These are phyloP conservation scores for Paecilomyces variotii DNA, from an alignment of 2,329 filamentous ascomycete species.

Conservation along the genomic window DNA sequence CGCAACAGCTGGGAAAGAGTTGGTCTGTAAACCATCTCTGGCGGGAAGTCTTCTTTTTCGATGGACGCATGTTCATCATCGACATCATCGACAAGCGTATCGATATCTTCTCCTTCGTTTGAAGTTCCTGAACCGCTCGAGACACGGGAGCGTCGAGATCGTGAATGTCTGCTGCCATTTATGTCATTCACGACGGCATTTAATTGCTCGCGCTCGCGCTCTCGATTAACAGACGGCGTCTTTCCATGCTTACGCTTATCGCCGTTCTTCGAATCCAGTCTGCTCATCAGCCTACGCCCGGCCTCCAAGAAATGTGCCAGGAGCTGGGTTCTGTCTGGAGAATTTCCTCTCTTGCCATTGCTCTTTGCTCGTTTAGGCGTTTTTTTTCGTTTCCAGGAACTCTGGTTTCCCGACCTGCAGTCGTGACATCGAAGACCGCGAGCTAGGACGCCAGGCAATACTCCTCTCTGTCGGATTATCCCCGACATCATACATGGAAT, in stretches of 20 bases:
- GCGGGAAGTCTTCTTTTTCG: slow-evolving; percentile 20
- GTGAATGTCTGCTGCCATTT: slow-evolving; percentile 15
- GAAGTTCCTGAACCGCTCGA: slow-evolving; percentile 14
- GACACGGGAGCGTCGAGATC: slow-evolving; percentile 3
- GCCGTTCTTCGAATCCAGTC: slow-evolving; percentile 20
- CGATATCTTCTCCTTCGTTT: slow-evolving; percentile 12
- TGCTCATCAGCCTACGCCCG: slow-evolving; percentile 27
- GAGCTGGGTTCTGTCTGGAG: slow-evolving; percentile 27
- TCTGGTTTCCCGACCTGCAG: slow-evolving; percentile 29
- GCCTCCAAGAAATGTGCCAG: slow-evolving; percentile 32
- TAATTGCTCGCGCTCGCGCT: slow-evolving; percentile 16
- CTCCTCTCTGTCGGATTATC: slow-evolving; percentile 43
- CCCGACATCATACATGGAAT: slow-evolving; percentile 43
- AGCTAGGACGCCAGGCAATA: slow-evolving; percentile 30
- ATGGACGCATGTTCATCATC: slow-evolving; percentile 16
- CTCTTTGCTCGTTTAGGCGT: slow-evolving; percentile 8
- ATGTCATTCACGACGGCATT: slow-evolving; percentile 23
- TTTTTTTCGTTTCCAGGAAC: slow-evolving; percentile 18
- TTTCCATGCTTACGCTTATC: slow-evolving; percentile 10
- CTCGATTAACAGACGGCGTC: slow-evolving; percentile 15
- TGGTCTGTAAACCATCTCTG: slow-evolving; percentile 39
- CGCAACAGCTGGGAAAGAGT: slow-evolving; percentile 44
- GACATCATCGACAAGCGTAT: slow-evolving; percentile 11
- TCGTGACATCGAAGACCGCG: slow-evolving; percentile 37
- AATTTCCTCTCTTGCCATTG: slow-evolving; percentile 9